phyloP scores from a whole-genome alignment of 129 eudicot genomes.

The Lonicera japonica region DNA sequence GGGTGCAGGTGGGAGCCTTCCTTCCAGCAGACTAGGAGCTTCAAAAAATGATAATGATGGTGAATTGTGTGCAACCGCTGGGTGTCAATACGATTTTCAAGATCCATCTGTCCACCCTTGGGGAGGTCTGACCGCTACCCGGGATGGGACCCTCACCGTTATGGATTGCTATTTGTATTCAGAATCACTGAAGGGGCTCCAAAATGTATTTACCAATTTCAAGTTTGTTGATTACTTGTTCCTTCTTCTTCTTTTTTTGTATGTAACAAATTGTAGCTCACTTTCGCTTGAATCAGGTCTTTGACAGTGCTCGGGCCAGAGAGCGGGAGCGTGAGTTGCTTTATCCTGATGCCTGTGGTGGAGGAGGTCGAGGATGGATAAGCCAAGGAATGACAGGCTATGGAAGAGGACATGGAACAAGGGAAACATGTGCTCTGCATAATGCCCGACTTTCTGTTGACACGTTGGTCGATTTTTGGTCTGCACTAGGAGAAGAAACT shows the following conservation, averaged over 20 bases:
- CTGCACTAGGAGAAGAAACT: slow-evolving; percentile 93
- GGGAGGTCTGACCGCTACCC: slow-evolving; percentile 87
- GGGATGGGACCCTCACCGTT: slow-evolving; percentile 84
- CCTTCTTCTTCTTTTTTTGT: neutral
- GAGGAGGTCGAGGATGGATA: slow-evolving; percentile 96
- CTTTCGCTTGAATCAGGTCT: slow-evolving; percentile 55
- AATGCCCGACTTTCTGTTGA: slow-evolving; percentile 94
- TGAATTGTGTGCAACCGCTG: slow-evolving; percentile 29
- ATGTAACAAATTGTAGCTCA: slow-evolving; percentile 4
- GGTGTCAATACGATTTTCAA: slow-evolving; percentile 61
- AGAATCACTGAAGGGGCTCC: slow-evolving; percentile 81
- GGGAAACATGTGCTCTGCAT: slow-evolving; percentile 97
- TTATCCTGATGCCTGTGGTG: slow-evolving; percentile 99
- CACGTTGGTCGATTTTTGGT: slow-evolving; percentile 96
- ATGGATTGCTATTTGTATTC: slow-evolving; percentile 78
- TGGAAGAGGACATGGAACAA: slow-evolving; percentile 93
- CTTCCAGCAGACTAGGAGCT: slow-evolving; percentile 31
- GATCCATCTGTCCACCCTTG: slow-evolving; percentile 98
- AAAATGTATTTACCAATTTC: slow-evolving; percentile 45
- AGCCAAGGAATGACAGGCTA: slow-evolving; percentile 87
- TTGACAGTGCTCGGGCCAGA: slow-evolving; percentile 87
- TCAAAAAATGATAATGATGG: slow-evolving; percentile 31
- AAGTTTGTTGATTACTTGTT: neutral
- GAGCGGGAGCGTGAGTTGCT: slow-evolving; percentile 86
- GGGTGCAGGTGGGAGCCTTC: slow-evolving; percentile 36